Base-by-base conservation (phyloP, 805 yeast species). In the Candida qinlingensis region DNA sequence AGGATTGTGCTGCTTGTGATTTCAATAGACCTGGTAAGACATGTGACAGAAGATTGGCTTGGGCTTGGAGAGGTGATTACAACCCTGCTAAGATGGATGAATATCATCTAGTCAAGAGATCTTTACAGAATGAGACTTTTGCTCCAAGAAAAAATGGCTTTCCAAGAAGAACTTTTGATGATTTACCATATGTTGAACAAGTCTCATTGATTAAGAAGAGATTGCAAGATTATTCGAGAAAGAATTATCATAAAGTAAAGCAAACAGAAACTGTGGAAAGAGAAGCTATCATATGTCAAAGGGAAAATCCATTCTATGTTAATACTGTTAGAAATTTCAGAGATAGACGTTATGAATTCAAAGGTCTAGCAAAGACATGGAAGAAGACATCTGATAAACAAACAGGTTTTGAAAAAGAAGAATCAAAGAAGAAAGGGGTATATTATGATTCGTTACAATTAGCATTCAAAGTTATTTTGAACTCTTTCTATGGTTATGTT, bases 21-120 rank as follows among this genome's bases (percentile, higher is more conserved):
- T 95, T 90, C 69, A 94, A 94, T 64, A 73, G 96, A 49, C 98
- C 97, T 0, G 97, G 96, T 5, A 94, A 94, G 61, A 77, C 75
- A 9, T 94, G 99, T 71, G 99, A 92, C 59, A 74, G 99, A 61
- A 72, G 92, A 47, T 68, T 94, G 47, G 87, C 91, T 0, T 94
- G 99, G 99, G 77, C 96, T 6, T 94, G 99, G 98, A 81, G 99
- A 72, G 99, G 98, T 45, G 99, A 94, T 59, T 95, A 75, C 59
- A 86, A 75, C 55, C 98, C 99, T 0, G 89, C 97, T 0, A 84
- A 87, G 63, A 82, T 81, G 78, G 90, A 85, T 60, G 99, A 94
- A 60, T 92, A 94, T 63, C 79, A 83, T 50, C 86, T 90, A 95
- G 82, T 94, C 38, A 87, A 86, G 62, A 75, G 92, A 60, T 85